Base-by-base conservation (phyloP, 345 rosid species). In the Noccaea bulbosa region DNA sequence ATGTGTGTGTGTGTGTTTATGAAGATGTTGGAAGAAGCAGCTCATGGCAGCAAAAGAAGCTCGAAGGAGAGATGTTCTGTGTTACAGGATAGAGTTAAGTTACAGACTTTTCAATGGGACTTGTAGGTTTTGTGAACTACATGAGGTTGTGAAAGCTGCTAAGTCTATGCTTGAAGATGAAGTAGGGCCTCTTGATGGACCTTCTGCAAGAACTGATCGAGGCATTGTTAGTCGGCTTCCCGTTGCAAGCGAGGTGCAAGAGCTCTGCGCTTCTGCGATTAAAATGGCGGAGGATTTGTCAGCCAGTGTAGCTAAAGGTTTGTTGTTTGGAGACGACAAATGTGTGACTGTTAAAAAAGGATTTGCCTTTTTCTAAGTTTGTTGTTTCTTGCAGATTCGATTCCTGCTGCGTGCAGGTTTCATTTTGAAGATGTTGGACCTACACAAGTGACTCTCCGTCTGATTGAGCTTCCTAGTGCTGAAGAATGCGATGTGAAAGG, bases 201-300 rank as follows among this genome's bases (percentile, higher is more conserved):
- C 81, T 53, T 86, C 96, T 71, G 84, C 88, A 27, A 88, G 78
- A 77, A 88, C 85, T 82, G 90, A 90, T 39, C 84, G 90, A 3
- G 98, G 93, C 22, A 88, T 91, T 73, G 99, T 94, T 43, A 89
- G 97, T 81, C 73, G 98, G 73, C 99, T 94, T 60, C 67, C 93
- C 68, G 81, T 88, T 22, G 96, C 96, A 20, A 83, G 70, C 37
- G 85, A 86, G 9, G 89, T 91, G 77, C 90, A 84, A 79, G 87
- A 81, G 65, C 93, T 91, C 38, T 94, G 99, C 66, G 64, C 79
- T 69, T 71, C 77, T 77, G 99, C 96, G 17, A 85, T 85, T 2
- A 82, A 88, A 52, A 86, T 73, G 72, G 96, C 88, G 1, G 90
- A 88, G 53, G 86, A 85, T 30, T 83, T 80, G 81, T 80, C 89